Percentiles rank a stretch among this genome's conserved stretches.
phyloP scores from a whole-genome alignment of 768 basidiomycete species.

The Leucocoprinus leucothites region DNA sequence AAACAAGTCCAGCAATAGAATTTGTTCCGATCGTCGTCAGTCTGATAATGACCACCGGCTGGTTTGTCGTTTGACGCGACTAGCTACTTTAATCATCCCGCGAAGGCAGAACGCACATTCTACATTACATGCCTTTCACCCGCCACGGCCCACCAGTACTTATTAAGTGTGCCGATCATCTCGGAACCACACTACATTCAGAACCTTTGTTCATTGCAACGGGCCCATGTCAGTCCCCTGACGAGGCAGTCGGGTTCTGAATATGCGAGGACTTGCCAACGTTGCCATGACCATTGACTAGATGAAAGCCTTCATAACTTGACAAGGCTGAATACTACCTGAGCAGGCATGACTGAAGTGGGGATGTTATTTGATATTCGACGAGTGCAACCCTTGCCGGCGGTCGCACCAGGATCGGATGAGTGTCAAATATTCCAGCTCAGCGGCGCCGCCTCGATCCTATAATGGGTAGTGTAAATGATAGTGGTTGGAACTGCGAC shows the following conservation, averaged over 20 bases:
- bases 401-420: neutral
- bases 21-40: no score
- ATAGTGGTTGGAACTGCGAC: conserved; percentile 4
- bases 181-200: neutral
- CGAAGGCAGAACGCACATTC: conserved; percentile 3
- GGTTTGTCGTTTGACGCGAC: neutral
- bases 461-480: neutral
- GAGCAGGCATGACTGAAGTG: no score
- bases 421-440: neutral
- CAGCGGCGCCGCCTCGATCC: conserved; percentile 1
- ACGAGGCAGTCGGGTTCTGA: no score
- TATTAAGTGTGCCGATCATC: neutral
- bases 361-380: no score
- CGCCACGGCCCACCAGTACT: no score
- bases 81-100: conserved; percentile 2
- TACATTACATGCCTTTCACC: neutral
- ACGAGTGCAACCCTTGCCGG: neutral
- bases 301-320: no score
- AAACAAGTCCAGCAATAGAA: no score
- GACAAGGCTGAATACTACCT: no score
- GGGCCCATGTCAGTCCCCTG: no score
- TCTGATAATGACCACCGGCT: neutral
- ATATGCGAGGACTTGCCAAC: no score
- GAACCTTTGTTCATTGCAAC: no score
- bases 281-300: no score